Evolutionary conservation across 495 filamentous ascomycete genomes (phyloP), one percentile per base, ranked within the genome.

Genomic region (Umbilicaria muhlenbergii): DNA sequence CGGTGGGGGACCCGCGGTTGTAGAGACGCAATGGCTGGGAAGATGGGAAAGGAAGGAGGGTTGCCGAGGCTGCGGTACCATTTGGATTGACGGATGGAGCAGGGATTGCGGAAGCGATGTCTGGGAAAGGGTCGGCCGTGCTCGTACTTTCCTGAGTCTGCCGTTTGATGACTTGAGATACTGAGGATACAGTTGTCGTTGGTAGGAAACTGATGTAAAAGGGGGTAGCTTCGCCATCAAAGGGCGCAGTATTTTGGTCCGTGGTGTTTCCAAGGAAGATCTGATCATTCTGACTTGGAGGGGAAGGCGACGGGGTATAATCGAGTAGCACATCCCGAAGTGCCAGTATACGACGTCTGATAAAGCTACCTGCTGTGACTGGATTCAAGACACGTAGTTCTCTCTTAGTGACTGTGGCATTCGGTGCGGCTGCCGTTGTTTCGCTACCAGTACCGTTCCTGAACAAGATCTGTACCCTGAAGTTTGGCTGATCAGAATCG

Each of bases 11-110:
- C 15, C 79, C 86, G 17, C 86, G 80, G 59, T 96, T 81, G 64
- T 83, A 95, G 2, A 96, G 72, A 3, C 81, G 77, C 13, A 96
- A 59, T 0, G 86, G 91, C 50, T 96, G 91, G 31, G 83, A 75
- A 1, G 57, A 53, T 0, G 83, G 73, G 35, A 75, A 68, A 0
- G 81, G 76, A 43, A 68, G 67, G 18, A 94, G 69, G n/a, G 67
- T 70, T 21, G 81, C 80, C 0, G 79, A 63, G 5, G 83, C 78
- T 1, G 77, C 77, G n/a, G 75, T 77, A 24, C 83, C 82, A 54
- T 91, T 76, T 0, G 64, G 52, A 47, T 77, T 67, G 12, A 77
- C 54, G 15, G 51, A 54, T 4, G 86, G 81, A 0, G 75, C 57
- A 0, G 82, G 80, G 36, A 86, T 71, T 15, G 71, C 52, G 11